Base-by-base conservation (phyloP, 192 early-diverging fungal species). In the Umbelopsis sp. region DNA sequence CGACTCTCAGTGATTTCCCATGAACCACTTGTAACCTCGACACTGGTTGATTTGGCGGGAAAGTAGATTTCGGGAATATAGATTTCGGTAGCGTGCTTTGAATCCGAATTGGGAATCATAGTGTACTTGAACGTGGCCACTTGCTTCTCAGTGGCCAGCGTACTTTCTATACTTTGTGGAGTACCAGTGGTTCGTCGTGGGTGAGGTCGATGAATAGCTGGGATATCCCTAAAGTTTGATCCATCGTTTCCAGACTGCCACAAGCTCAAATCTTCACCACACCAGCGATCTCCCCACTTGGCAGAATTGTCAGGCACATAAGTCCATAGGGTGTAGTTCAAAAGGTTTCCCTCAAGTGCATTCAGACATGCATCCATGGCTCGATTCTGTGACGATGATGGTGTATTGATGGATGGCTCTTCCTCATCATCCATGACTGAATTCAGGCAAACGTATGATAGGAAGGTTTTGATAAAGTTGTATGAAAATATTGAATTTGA, bases 261-360 rank as follows among this genome's bases (percentile, higher is more conserved):
- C 2, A 87, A 51, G 58, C 77, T 80, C 11, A 87, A 53, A 64
- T 87, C 85, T 47, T 87, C 85, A 3, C 85, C 85, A 64, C 83
- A 82, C 85, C 85, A 87, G 21, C 50, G 74, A 70, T 87, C 85
- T 4, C 85, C 85, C 80, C 81, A 83, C 53, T 75, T 73, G 61
- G 71, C 37, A 30, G 64, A 61, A 27, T 84, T 87, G 61, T 82
- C 85, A 5, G 85, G 83, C n/a, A 78, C 78, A 69, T 87, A 87
- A 20, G 82, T 83, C 85, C 85, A 87, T 5, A 87, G 72, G 1
- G 83, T 80, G 69, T 77, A 84, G 51, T 85, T 81, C 52, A 87
- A 65, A 16, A 83, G 71, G 22, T 78, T 82, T 12, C 61, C 68
- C 66, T 86, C 78, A 3, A 85, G 53, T 0, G 83, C 82, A 25